Percentiles rank a stretch among this genome's conserved stretches.
Conservation (phyloP, 2,329 filamentous ascomycete species). For the Scopulariopsis brevicaulis region DNA sequence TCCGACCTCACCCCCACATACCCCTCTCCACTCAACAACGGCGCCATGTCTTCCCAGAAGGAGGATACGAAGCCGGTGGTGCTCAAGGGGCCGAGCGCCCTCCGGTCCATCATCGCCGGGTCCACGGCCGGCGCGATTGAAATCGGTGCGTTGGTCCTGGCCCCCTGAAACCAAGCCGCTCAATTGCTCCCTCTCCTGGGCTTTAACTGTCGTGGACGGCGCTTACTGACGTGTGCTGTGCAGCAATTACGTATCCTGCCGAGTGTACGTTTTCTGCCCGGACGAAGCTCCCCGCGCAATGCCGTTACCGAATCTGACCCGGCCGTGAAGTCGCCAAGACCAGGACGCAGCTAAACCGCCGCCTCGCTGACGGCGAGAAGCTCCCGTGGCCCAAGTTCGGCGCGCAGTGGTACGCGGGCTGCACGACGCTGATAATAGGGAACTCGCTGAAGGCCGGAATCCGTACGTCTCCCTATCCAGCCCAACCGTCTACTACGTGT, state of each 20-base stretch:
- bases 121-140: slow-evolving; percentile 90
- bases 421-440: slow-evolving; percentile 91
- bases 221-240: slow-evolving; percentile 1
- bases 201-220: neutral
- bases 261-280: slow-evolving; percentile 54
- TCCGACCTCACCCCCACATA: neutral
- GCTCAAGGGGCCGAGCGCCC: slow-evolving; percentile 55
- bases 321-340: slow-evolving; percentile 71
- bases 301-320: slow-evolving; percentile 3
- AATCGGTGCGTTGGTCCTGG: slow-evolving; percentile 51
- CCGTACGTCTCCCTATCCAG: slow-evolving; percentile 45
- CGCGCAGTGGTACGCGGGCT: slow-evolving; percentile 92
- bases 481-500: neutral
- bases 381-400: slow-evolving; percentile 93
- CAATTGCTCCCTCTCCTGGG: neutral
- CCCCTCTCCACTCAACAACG: neutral
- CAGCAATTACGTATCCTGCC: slow-evolving; percentile 82
- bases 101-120: slow-evolving; percentile 86
- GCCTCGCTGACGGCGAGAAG: slow-evolving; percentile 71
- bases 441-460: slow-evolving; percentile 96
- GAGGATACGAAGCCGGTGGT: slow-evolving; percentile 13
- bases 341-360: slow-evolving; percentile 81
- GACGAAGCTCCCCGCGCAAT: slow-evolving; percentile 3
- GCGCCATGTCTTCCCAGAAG: slow-evolving; percentile 1
- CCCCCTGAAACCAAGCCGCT: neutral